Evolutionary conservation across 139 green algal species (phyloP).

Genomic region (Medakamo hakoo): DNA sequence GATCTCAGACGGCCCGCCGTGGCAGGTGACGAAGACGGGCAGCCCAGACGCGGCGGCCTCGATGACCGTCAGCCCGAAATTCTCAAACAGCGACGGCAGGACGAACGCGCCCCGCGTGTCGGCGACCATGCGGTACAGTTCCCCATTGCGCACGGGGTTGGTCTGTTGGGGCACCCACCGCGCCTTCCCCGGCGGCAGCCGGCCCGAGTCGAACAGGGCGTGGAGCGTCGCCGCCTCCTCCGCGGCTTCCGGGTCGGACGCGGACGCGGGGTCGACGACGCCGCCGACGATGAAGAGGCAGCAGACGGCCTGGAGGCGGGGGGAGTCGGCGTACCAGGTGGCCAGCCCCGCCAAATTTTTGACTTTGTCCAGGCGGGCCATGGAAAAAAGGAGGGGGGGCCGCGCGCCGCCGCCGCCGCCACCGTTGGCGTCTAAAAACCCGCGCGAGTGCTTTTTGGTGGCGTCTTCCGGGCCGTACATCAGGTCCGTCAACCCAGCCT

Average conservation of each 20-base stretch:
- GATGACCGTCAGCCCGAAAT: slow-evolving; percentile 65
- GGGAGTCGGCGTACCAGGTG: slow-evolving; percentile 37
- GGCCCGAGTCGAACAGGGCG: slow-evolving; percentile 25
- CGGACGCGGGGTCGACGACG: slow-evolving; percentile 36
- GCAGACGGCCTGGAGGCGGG: slow-evolving; percentile 32
- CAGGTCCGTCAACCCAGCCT: slow-evolving; percentile 47
- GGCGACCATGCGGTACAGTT: slow-evolving; percentile 53
- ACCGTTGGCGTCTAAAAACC: too few species aligned
- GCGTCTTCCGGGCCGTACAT: slow-evolving; percentile 37
- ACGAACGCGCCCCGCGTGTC: slow-evolving; percentile 62
- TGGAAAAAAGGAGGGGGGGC: slow-evolving; percentile 68
- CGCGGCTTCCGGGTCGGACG: slow-evolving; percentile 48
- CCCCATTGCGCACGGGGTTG: slow-evolving; percentile 48
- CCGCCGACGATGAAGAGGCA: slow-evolving; percentile 72
- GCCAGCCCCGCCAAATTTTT: slow-evolving; percentile 72
- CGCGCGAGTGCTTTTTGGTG: slow-evolving; percentile 5
- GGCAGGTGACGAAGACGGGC: slow-evolving; percentile 55
- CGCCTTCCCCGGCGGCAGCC: not conserved
- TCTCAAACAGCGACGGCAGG: slow-evolving; percentile 55
- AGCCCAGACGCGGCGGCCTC: slow-evolving; percentile 68
- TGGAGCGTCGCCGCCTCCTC: slow-evolving; percentile 57
- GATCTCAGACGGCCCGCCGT: slow-evolving; percentile 50
- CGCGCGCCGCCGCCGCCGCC: too few species aligned
- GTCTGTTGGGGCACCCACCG: slow-evolving; percentile 43
- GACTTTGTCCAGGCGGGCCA: slow-evolving; percentile 65